A percentile compares a stretch with the other conserved stretches of the same genome.
phyloP scores from a whole-genome alignment of 805 yeast genomes.

The Candida andamanensis region DNA sequence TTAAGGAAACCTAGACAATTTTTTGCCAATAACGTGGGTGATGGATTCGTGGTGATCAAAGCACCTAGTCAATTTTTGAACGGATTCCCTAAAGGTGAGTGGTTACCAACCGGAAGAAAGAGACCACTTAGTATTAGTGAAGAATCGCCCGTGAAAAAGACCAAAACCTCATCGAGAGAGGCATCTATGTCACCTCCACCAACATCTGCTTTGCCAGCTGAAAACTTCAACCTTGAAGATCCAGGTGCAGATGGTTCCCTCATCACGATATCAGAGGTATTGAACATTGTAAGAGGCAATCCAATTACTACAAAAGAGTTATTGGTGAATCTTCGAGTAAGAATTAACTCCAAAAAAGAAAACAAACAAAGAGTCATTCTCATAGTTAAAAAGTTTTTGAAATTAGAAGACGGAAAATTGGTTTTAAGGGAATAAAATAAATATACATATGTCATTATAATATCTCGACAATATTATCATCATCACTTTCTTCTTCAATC shows the following conservation, averaged over 20 bases:
- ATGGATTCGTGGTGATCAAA: slow-evolving; percentile 51
- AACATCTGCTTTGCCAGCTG: slow-evolving; percentile 11
- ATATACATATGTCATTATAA: slow-evolving; percentile 19
- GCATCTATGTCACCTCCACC: slow-evolving; percentile 11
- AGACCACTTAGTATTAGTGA: slow-evolving; percentile 18
- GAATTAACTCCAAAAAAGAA: slow-evolving; percentile 58
- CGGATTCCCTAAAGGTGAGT: slow-evolving; percentile 73
- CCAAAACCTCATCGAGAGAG: slow-evolving; percentile 9
- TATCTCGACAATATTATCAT: slow-evolving; percentile 49
- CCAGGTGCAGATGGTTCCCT: slow-evolving; percentile 38
- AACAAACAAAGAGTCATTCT: slow-evolving; percentile 57
- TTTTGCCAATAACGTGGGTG: slow-evolving; percentile 25
- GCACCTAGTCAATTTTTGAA: slow-evolving; percentile 57
- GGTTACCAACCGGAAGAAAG: slow-evolving; percentile 65
- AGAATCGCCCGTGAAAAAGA: slow-evolving; percentile 33
- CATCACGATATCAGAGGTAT: slow-evolving; percentile 70
- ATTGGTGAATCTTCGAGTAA: slow-evolving; percentile 54
- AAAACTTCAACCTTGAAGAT: slow-evolving; percentile 24
- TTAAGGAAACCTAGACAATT: slow-evolving; percentile 13
- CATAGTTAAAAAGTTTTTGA: slow-evolving; percentile 54
- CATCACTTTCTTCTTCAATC: slow-evolving; percentile 47
- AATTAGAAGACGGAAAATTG: slow-evolving; percentile 43
- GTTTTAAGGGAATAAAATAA: slow-evolving; percentile 29
- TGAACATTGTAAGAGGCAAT: slow-evolving; percentile 51
- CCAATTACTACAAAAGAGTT: slow-evolving; percentile 61